Conservation (phyloP, 192 early-diverging fungal species). For the Entomortierella beljakovae region DNA sequence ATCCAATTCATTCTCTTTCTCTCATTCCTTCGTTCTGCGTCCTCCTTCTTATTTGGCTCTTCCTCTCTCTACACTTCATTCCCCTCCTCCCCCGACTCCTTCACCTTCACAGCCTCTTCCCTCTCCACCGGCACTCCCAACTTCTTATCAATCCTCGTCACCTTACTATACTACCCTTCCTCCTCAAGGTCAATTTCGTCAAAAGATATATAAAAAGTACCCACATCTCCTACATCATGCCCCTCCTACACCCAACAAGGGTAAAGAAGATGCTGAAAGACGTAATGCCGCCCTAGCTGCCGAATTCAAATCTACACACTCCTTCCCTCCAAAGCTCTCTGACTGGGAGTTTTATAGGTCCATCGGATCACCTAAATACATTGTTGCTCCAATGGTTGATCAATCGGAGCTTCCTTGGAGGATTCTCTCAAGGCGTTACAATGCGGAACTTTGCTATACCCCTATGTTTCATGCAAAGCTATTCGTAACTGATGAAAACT, state of each 20-base stretch:
- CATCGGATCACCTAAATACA: slow-evolving; percentile 77
- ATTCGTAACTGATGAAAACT: slow-evolving; percentile 78
- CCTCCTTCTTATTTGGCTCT: background rate
- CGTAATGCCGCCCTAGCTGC: slow-evolving; percentile 28
- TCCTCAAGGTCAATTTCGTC: background rate
- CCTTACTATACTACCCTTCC: background rate
- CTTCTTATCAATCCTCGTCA: background rate
- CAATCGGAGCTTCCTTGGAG: slow-evolving; percentile 97
- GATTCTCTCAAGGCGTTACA: slow-evolving; percentile 87
- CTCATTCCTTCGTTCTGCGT: background rate
- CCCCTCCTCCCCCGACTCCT: background rate
- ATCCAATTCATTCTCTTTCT: background rate
- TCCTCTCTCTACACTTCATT: background rate
- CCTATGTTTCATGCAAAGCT: slow-evolving; percentile 97
- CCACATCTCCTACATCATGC: background rate
- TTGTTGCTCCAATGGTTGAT: slow-evolving; percentile 98
- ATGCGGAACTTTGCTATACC: slow-evolving; percentile 92
- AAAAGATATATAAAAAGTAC: slow-evolving; percentile 5
- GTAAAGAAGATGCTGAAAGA: slow-evolving; percentile 12
- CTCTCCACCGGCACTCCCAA: background rate
- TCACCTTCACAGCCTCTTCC: background rate
- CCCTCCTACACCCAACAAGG: slow-evolving; percentile 3
- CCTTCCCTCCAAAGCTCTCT: slow-evolving; percentile 62
- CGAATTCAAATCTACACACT: slow-evolving; percentile 14
- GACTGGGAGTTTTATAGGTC: slow-evolving; percentile 88